Evolutionary conservation across 108 stramenopile genomes (phyloP).

Genomic region (Fistulifera solaris): DNA sequence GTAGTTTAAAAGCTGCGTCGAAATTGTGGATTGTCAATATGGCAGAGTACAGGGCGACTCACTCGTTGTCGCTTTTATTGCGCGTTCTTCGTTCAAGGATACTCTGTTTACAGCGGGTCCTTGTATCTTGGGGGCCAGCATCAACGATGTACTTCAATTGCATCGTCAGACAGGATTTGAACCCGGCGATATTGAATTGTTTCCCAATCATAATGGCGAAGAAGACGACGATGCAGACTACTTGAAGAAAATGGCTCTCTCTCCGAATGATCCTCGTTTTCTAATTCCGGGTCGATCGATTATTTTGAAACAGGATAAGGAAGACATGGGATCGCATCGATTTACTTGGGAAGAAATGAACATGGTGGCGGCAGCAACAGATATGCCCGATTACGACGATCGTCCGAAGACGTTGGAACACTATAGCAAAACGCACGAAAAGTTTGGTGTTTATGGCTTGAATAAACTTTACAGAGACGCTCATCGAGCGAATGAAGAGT

Average conservation of each 20-base stretch:
- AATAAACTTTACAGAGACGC: conserved; percentile 35
- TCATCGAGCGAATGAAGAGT: conserved; percentile 41
- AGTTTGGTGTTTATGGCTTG: conserved; percentile 41
- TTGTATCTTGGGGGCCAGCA: conserved; percentile 40
- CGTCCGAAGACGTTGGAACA: conserved; percentile 33
- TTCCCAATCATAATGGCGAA: conserved; percentile 8
- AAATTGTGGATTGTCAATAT: no score
- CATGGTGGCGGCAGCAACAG: conserved; percentile 45
- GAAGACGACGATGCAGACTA: not conserved
- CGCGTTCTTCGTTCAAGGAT: conserved; percentile 10
- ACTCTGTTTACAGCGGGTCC: conserved; percentile 53
- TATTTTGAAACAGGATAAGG: conserved; percentile 46
- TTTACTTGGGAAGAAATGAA: conserved; percentile 51
- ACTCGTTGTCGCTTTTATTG: no score
- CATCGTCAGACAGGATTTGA: conserved; percentile 35
- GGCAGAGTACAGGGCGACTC: no score
- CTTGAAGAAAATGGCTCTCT: conserved; percentile 3
- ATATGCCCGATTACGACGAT: conserved; percentile 66
- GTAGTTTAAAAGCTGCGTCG: no score
- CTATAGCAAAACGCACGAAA: conserved; percentile 46
- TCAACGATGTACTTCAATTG: conserved; percentile 43
- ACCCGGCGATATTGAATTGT: conserved; percentile 33
- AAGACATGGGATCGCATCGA: conserved; percentile 61
- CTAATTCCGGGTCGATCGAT: conserved; percentile 45
- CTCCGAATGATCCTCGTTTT: conserved; percentile 5